phyloP scores from a whole-genome alignment of 2,329 filamentous ascomycete species.

The Paecilomyces formosus region DNA sequence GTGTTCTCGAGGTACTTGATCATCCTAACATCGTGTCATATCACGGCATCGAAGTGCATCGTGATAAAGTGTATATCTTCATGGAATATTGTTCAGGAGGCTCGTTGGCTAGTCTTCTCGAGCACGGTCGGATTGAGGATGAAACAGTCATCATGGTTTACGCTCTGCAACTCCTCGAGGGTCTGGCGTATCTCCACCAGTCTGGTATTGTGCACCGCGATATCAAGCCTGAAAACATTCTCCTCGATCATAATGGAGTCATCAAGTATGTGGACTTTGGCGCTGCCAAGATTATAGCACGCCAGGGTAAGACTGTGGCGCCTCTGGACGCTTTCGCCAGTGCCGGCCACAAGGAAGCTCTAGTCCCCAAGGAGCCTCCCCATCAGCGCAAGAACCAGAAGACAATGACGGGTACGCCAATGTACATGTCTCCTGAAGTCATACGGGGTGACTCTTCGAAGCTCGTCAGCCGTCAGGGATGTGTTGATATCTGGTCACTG shows the following conservation, averaged over 20 bases:
- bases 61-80: constrained; percentile 99
- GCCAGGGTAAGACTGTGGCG: constrained; percentile 80
- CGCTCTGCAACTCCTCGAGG: constrained; percentile 85
- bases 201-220: constrained; percentile 89
- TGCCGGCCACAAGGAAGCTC: constrained; percentile 31
- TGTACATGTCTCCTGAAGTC: constrained; percentile 99
- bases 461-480: constrained; percentile 66
- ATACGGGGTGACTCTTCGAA: constrained; percentile 82
- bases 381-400: constrained; percentile 56
- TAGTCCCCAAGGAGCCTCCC: constrained; percentile 21
- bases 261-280: constrained; percentile 99
- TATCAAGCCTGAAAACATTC: constrained; percentile 96
- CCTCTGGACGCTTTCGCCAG: constrained; percentile 50
- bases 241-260: constrained; percentile 93
- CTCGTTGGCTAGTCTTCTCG: constrained; percentile 78
- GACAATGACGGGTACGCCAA: constrained; percentile 94
- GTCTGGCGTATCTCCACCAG: constrained; percentile 87
- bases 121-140: constrained; percentile 95
- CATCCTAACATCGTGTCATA: constrained; percentile 98
- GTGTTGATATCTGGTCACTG: constrained; percentile 92
- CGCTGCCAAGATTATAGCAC: constrained; percentile 91
- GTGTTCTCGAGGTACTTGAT: constrained; percentile 86
- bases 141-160: constrained; percentile 98
- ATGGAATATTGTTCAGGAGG: constrained; percentile 99
- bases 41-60: constrained; percentile 94